Conservation (phyloP, 257 asterid species). For the Gentiana dahurica region DNA sequence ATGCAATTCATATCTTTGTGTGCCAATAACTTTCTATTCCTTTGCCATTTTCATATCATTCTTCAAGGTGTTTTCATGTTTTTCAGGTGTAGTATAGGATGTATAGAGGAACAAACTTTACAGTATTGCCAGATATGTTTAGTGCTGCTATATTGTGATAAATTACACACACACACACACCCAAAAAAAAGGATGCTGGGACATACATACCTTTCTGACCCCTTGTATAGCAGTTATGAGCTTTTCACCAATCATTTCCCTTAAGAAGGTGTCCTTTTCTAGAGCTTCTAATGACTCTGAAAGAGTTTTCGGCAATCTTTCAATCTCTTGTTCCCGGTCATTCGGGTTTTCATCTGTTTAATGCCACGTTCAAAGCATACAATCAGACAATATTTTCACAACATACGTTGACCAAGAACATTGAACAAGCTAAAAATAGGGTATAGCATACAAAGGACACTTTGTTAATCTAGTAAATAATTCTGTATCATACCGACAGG, state of each 20-base stretch:
- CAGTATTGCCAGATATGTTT: no score
- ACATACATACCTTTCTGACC: constrained; percentile 59
- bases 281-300: constrained; percentile 85
- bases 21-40: not conserved
- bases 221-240: constrained; percentile 61
- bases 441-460: no score
- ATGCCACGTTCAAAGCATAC: constrained; percentile 3
- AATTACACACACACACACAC: no score
- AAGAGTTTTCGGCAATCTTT: constrained; percentile 62
- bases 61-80: no score
- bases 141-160: no score
- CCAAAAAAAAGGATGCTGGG: no score
- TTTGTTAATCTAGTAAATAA: no score
- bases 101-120: no score
- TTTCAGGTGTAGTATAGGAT: no score
- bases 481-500: constrained; percentile 54
- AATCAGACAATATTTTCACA: not conserved
- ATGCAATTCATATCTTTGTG: no score
- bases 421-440: no score
- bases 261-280: constrained; percentile 42
- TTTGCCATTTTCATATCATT: not conserved
- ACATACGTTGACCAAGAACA: no score
- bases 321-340: constrained; percentile 44
- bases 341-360: constrained; percentile 72
- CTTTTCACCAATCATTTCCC: constrained; percentile 65